Conservation (phyloP, 345 rosid genomes). For the Erucastrum elatum region DNA sequence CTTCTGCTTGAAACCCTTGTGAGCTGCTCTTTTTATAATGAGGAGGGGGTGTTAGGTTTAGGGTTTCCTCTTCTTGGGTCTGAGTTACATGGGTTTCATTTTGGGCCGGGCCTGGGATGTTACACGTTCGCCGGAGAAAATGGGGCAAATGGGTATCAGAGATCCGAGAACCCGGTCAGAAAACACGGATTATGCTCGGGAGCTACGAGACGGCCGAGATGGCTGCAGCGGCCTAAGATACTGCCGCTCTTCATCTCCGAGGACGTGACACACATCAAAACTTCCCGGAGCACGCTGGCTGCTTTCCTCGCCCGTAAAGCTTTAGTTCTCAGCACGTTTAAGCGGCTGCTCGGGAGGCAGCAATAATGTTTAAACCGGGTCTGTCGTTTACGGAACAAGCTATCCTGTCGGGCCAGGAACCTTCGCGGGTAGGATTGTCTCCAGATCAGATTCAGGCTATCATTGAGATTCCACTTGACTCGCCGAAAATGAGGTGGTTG, state of each 20-base stretch:
- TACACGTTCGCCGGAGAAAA: constrained; percentile 75
- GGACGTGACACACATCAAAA: constrained; percentile 66
- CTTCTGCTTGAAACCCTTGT: too few relatives aligned
- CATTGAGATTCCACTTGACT: constrained; percentile 74
- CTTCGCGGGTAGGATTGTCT: constrained; percentile 58
- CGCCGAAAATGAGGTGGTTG: constrained; percentile 65
- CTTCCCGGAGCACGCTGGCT: constrained; percentile 54
- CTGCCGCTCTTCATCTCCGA: constrained; percentile 68
- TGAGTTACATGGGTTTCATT: too few relatives aligned
- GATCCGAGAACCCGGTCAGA: constrained; percentile 83
- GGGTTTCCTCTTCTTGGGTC: too few relatives aligned
- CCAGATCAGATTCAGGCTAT: constrained; percentile 81
- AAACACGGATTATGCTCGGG: constrained; percentile 83
- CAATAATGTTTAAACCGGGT: constrained; percentile 38
- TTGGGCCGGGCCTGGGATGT: too few relatives aligned
- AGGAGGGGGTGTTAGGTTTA: too few relatives aligned
- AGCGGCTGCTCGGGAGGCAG: constrained; percentile 71
- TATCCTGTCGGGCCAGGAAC: constrained; percentile 30
- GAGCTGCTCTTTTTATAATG: too few relatives aligned
- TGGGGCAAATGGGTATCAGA: constrained; percentile 99
- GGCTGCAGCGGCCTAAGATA: constrained; percentile 95
- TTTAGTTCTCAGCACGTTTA: constrained; percentile 62
- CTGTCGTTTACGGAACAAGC: constrained; percentile 16
- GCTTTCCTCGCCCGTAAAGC: constrained; percentile 57
- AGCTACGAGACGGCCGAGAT: constrained; percentile 82